Evolutionary conservation across 106 monocot species (phyloP), one percentile per base, ranked within the genome.

Genomic region (Iris macrosiphon): DNA sequence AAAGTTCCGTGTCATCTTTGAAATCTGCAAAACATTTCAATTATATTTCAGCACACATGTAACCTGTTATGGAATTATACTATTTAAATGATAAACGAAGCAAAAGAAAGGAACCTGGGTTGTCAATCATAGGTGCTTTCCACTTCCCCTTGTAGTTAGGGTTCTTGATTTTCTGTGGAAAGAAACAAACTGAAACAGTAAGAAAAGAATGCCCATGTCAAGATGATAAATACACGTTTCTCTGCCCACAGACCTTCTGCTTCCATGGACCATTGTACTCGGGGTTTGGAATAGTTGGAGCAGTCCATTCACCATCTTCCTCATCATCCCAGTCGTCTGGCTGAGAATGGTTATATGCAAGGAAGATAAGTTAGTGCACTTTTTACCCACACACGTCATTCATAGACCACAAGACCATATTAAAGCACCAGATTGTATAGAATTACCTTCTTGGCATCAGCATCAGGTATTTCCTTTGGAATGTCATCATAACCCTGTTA

Each of bases 41-140:
- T 25, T 31, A 39, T 9, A 1, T 29, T 24, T 3, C 29, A 22
- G n/a, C 1, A 29, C 26, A 15, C 1, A 29, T n/a, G 3, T 13
- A 21, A 10, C 13, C 6, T n/a, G 29, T 14, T 28, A 3, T 4
- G 9, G 29, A 28, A 28, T 10, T 29, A 24, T 35, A 19, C 27
- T 20, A 43, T 16, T 38, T 39, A 23, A 49, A 40, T 3, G 38
- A n/a, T n/a, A 56, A 23, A 11, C 40, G 17, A 48, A 31, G 4
- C 9, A 23, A 49, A 59, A 17, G 13, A 3, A 44, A 34, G 27
- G 45, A 49, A 90, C 90, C 90, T 67, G 87, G 87, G 69, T 93
- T 93, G 59, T 88, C 93, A 32, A 93, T 83, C 78, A 93, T 69
- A 11, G 93, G 93, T 11, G 81, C 83, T 48, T 71, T 75, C 93